phyloP scores from a whole-genome alignment of 345 rosid species.

The Chamaenerion angustifolium region DNA sequence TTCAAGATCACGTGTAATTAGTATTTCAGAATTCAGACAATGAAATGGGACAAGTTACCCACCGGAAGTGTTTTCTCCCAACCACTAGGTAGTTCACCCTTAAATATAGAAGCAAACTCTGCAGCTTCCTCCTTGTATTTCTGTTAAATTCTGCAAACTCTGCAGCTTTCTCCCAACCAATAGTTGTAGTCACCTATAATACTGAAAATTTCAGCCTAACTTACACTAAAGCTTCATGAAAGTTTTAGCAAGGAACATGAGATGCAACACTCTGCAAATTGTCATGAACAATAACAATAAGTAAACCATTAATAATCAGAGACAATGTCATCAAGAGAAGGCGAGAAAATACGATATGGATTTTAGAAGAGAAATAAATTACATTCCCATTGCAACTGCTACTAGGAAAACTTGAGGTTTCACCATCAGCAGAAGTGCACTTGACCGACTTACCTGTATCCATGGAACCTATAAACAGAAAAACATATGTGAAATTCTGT shows the following conservation, averaged over 20 bases:
- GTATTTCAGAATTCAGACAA: too few relatives aligned
- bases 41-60: too few relatives aligned
- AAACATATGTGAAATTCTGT: background rate
- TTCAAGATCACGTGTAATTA: too few relatives aligned
- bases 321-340: background rate
- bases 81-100: conserved; percentile 77
- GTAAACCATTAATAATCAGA: too few relatives aligned
- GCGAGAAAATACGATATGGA: background rate
- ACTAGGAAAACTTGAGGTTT: conserved; percentile 53
- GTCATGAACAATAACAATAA: too few relatives aligned
- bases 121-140: conserved; percentile 52
- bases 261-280: conserved; percentile 51
- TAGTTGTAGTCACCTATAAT: conserved; percentile 66
- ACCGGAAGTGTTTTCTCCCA: too few relatives aligned
- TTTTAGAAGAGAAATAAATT: conserved; percentile 14
- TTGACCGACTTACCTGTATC: conserved; percentile 91
- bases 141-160: conserved; percentile 67
- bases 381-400: conserved; percentile 68
- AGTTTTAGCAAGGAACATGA: conserved; percentile 11
- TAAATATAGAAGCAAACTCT: too few relatives aligned
- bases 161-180: conserved; percentile 87
- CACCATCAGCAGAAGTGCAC: conserved; percentile 62
- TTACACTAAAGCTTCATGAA: background rate
- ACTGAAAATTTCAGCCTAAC: background rate
- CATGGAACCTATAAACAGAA: conserved; percentile 56